Percentiles rank a stretch among this genome's conserved stretches.
phyloP scores from a whole-genome alignment of 352 stramenopile genomes.

The Phytophthora megakarya region DNA sequence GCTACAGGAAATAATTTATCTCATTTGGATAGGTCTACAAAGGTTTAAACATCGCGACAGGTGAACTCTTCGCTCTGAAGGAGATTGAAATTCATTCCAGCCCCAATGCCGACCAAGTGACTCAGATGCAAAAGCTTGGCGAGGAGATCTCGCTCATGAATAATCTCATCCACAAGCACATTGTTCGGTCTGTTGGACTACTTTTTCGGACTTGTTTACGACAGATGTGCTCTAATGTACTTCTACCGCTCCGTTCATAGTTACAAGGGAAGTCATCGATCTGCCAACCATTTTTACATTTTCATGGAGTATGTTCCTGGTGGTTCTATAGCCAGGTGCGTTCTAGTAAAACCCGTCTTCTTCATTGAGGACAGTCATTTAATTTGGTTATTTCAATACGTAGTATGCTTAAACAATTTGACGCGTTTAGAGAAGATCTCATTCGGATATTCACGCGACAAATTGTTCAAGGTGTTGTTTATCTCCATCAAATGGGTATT shows the following conservation, averaged over 20 bases:
- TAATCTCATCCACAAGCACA: slow-evolving; percentile 94
- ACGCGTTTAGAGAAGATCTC: slow-evolving; percentile 90
- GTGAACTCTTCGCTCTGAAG: slow-evolving; percentile 91
- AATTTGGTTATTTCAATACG: neutral
- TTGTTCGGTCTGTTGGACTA: slow-evolving; percentile 83
- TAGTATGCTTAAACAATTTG: slow-evolving; percentile 93
- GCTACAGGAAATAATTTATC: neutral
- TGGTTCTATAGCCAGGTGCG: slow-evolving; percentile 86
- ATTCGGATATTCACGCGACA: slow-evolving; percentile 92
- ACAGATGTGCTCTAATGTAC: slow-evolving; percentile 21
- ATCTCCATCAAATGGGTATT: slow-evolving; percentile 92
- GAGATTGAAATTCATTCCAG: slow-evolving; percentile 83
- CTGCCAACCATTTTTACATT: slow-evolving; percentile 89
- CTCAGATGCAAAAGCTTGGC: slow-evolving; percentile 77
- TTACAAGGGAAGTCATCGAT: slow-evolving; percentile 85
- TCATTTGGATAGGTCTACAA: slow-evolving; percentile 85
- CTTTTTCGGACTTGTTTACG: neutral
- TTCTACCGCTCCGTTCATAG: slow-evolving; percentile 28
- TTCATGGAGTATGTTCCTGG: slow-evolving; percentile 97
- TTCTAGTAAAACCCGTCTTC: neutral
- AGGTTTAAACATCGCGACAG: slow-evolving; percentile 93
- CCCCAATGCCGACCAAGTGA: slow-evolving; percentile 52
- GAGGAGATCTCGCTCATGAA: slow-evolving; percentile 95
- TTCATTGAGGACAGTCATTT: neutral
- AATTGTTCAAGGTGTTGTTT: slow-evolving; percentile 91